Base-by-base conservation (phyloP, 148 eudicot species). In the Chenopodium quinoa region DNA sequence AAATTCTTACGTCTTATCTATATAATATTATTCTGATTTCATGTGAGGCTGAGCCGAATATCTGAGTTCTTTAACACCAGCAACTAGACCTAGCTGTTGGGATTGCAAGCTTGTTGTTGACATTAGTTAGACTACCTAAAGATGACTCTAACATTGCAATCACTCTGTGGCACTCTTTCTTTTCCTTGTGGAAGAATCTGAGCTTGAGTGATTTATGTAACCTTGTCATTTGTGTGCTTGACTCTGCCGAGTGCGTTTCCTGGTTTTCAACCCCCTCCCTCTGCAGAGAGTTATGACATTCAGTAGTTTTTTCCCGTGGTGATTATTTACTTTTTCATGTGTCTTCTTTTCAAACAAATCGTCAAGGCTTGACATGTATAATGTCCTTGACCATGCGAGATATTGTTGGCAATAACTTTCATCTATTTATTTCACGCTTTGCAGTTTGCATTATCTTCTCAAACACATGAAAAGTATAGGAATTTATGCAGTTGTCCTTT, bases 381-480 rank as follows among this genome's bases (percentile, higher is more conserved):
- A 54, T 58, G 76, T 31, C 46, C 34, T 60, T 31, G 25, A 48
- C 31, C 56, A 8, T 71, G 66, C 40, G 72, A 34, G 32, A 37
- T 58, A 58, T 4, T 56, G n/a, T 65, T 44, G 56, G 80, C 80
- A 10, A 23, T 77, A 78, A 46, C 71, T 78, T 44, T 44, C 4
- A 23, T 31, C 13, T 16, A 14, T 75, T 31, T 73, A 58, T 23
- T 73, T n/a, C 44, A 40, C 44, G 7, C 44, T 40, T 46, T 29
- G 48, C n/a, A 29, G 7, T 31, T 79, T 70, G 22, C 2, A 40
- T 7, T 2, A 37, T 69, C 62, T 50, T 69, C 66, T 79, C 27
- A 71, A 70, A 82, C 84, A n/a, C n/a, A 16, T 75, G 71, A 77
- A 76, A 75, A 19, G 7, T 37, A 71, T 34, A 78, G 52, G 66